A percentile compares a stretch with the other conserved stretches of the same genome.
Conservation (phyloP, 2,329 filamentous ascomycete species). For the Torrubiella hemipterigena region DNA sequence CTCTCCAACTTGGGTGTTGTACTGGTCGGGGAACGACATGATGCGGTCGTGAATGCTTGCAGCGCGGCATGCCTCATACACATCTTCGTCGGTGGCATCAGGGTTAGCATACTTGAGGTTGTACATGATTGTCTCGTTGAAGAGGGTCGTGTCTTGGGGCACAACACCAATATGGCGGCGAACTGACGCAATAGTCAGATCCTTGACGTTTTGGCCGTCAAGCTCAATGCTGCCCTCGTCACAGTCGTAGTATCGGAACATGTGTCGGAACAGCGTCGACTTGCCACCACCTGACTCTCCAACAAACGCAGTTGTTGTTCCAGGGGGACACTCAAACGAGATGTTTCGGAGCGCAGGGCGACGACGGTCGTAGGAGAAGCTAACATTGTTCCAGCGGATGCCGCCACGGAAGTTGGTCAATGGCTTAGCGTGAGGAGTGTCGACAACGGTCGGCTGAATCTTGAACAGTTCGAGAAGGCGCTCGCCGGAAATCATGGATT, state of each 20-base stretch:
- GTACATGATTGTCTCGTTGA: constrained; percentile 93
- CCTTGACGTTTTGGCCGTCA: constrained; percentile 73
- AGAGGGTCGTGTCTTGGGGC: constrained; percentile 89
- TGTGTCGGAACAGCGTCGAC: constrained; percentile 86
- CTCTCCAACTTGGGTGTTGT: constrained; percentile 83
- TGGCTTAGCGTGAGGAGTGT: constrained; percentile 51
- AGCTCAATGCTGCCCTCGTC: constrained; percentile 69
- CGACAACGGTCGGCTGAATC: constrained; percentile 83
- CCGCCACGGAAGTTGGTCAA: constrained; percentile 64
- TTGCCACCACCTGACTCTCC: constrained; percentile 96
- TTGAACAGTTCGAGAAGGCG: constrained; percentile 93
- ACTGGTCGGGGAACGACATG: constrained; percentile 74
- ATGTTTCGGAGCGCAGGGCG: constrained; percentile 77
- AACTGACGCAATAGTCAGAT: constrained; percentile 87
- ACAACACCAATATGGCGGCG: constrained; percentile 88
- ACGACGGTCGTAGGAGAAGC: constrained; percentile 80
- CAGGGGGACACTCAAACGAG: constrained; percentile 74
- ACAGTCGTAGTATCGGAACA: constrained; percentile 94
- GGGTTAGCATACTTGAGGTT: constrained; percentile 86
- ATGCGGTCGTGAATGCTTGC: constrained; percentile 92
- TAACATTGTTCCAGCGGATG: constrained; percentile 78
- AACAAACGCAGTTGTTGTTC: constrained; percentile 90
- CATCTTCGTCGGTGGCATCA: constrained; percentile 65
- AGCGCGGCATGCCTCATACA: constrained; percentile 70
- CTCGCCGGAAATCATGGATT: constrained; percentile 94